phyloP scores from a whole-genome alignment of 2,329 filamentous ascomycete genomes.

The Curvularia lunata region DNA sequence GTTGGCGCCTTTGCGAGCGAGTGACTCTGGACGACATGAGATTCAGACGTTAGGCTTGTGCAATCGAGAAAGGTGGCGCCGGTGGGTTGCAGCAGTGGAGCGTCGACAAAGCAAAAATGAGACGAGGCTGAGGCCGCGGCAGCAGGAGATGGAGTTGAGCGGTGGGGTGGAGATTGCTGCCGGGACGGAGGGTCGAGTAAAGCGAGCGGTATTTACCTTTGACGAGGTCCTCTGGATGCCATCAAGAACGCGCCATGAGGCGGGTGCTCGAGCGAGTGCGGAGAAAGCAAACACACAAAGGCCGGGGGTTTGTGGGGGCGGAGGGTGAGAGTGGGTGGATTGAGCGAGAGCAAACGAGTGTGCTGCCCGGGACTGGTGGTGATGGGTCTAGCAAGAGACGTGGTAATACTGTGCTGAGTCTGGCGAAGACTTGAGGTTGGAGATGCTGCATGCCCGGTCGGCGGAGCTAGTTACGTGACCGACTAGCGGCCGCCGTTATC shows the following conservation, averaged over 20 bases:
- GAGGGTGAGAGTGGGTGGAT: constrained; percentile 9
- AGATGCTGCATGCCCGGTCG: constrained; percentile 13
- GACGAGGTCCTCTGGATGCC: constrained; percentile 36
- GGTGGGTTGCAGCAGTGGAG: constrained; percentile 36
- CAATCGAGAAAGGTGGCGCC: constrained; percentile 37
- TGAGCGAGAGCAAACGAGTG: constrained; percentile 19
- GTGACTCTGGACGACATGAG: constrained; percentile 98
- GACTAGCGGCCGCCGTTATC: constrained; percentile 15
- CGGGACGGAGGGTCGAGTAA: constrained; percentile 26
- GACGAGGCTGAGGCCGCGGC: constrained; percentile 20
- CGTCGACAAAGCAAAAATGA: constrained; percentile 31
- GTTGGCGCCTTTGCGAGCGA: constrained; percentile 91
- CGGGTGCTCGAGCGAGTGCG: constrained; percentile 47
- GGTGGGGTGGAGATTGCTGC: constrained; percentile 11
- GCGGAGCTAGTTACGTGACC: constrained; percentile 19
- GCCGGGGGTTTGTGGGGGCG: constrained; percentile 9
- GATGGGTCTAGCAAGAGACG: constrained; percentile 20
- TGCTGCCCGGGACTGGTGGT: constrained; percentile 8
- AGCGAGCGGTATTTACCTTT: constrained; percentile 29
- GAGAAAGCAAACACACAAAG: constrained; percentile 32
- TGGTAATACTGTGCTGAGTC: constrained; percentile 16
- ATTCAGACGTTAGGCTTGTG: constrained; percentile 51
- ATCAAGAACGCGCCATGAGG: constrained; percentile 49
- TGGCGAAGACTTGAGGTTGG: constrained; percentile 10
- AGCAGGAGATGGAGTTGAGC: constrained; percentile 16